Evolutionary conservation across 176 grass and related monocot genomes (phyloP).

Genomic region (Carex scoparia): DNA sequence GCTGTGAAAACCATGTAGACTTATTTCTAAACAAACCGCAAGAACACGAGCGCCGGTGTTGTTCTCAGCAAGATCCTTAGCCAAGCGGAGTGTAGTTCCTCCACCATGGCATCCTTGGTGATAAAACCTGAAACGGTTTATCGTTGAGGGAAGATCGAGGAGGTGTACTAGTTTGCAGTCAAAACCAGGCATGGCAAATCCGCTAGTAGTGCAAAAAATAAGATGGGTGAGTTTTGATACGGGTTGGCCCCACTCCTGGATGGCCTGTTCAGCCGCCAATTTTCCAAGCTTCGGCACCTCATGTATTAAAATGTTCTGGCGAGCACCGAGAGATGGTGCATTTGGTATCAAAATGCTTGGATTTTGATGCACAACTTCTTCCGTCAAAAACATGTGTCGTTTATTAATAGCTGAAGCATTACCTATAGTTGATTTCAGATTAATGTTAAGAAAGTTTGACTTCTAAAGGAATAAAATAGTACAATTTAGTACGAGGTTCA

Average conservation of each 20-base stretch:
- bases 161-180: neutral
- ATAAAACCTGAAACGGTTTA: neutral
- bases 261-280: neutral
- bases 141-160: neutral
- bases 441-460: too few relatives aligned
- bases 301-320: neutral
- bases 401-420: neutral
- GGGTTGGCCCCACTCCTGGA: constrained; percentile 4
- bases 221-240: neutral
- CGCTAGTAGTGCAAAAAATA: neutral
- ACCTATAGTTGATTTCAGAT: neutral
- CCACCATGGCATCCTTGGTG: constrained; percentile 6
- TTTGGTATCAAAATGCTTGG: neutral
- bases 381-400: neutral
- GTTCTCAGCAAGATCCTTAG: neutral
- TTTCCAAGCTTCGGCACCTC: neutral
- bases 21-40: neutral
- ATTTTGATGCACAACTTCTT: neutral
- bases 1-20: neutral
- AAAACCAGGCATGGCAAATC: neutral
- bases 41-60: neutral
- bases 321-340: neutral
- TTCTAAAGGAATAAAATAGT: too few relatives aligned
- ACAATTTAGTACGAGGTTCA: too few relatives aligned
- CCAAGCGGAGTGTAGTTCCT: neutral